These are phyloP conservation scores for Rhodotorula sp. DNA, from an alignment of 1,284 basidiomycete species.

Conservation along the genomic window DNA sequence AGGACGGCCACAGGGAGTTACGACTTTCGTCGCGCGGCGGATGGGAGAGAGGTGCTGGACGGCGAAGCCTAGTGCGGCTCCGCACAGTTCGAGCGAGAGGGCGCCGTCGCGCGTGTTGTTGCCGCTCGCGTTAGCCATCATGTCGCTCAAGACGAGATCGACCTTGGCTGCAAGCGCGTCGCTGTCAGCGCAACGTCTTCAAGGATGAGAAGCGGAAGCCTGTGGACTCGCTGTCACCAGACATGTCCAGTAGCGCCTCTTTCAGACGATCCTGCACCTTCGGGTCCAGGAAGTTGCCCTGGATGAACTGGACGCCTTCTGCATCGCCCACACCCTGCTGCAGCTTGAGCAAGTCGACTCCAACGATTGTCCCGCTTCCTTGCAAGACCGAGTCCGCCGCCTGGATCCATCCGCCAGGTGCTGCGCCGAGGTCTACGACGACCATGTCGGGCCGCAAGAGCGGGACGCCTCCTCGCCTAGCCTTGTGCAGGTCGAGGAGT, in stretches of 20 bases:
- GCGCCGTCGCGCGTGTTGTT: slow-evolving; percentile 48
- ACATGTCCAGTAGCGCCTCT: neutral
- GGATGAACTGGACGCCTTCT: slow-evolving; percentile 24
- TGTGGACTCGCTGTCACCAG: neutral
- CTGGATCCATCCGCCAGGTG: slow-evolving; percentile 40
- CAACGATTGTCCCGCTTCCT: slow-evolving; percentile 21
- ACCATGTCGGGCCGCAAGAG: slow-evolving; percentile 26
- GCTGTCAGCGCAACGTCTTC: neutral
- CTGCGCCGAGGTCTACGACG: slow-evolving; percentile 36
- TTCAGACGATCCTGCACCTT: slow-evolving; percentile 7
- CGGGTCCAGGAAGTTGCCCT: slow-evolving; percentile 36
- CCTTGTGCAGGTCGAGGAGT: slow-evolving; percentile 34
- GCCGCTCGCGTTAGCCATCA: slow-evolving; percentile 54
- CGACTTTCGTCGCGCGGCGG: neutral
- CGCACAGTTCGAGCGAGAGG: slow-evolving; percentile 49
- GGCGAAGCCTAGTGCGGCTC: slow-evolving; percentile 49
- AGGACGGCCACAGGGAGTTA: neutral
- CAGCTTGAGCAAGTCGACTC: slow-evolving; percentile 35
- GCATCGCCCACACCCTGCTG: slow-evolving; percentile 8
- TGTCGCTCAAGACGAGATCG: slow-evolving; percentile 52
- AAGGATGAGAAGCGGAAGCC: neutral
- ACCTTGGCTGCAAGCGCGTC: slow-evolving; percentile 29
- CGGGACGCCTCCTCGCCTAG: slow-evolving; percentile 4
- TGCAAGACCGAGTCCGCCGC: slow-evolving; percentile 12
- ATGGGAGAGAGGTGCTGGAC: slow-evolving; percentile 18